Percentiles rank a stretch among this genome's conserved stretches.
Conservation (phyloP, 768 basidiomycete species). For the Hortiboletus campestris region DNA sequence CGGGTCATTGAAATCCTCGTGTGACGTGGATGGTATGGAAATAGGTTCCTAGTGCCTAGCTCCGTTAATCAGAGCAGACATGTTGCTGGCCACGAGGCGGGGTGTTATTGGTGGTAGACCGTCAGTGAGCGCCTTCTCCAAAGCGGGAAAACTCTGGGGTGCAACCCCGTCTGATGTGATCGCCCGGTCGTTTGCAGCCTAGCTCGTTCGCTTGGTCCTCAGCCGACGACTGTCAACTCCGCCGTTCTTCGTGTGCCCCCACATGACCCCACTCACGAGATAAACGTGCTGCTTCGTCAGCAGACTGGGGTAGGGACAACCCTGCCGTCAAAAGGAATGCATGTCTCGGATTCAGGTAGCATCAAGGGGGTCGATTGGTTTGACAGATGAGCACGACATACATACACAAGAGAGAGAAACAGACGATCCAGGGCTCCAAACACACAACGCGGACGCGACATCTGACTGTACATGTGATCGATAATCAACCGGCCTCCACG, state of each 20-base stretch:
- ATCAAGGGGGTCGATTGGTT: not conserved
- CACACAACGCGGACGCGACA: no score
- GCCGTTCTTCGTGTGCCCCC: not conserved
- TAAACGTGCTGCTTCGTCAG: no score
- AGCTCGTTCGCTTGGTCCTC: not conserved
- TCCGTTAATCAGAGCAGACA: no score
- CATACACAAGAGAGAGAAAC: not conserved
- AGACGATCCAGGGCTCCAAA: no score
- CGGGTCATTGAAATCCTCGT: no score
- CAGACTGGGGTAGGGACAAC: not conserved
- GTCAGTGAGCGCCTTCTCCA: no score
- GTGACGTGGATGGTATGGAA: no score
- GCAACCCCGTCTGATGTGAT: not conserved
- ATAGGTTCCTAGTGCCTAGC: no score
- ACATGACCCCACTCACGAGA: no score
- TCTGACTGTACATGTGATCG: not conserved
- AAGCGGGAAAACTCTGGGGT: not conserved
- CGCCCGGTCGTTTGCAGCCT: not conserved
- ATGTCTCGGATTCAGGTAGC: not conserved
- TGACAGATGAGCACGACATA: slow-evolving; percentile 5
- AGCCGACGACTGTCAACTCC: not conserved
- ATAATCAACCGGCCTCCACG: slow-evolving; percentile 4
- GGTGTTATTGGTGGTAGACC: no score
- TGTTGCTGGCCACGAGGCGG: no score
- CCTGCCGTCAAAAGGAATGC: not conserved